phyloP scores from a whole-genome alignment of 1,139 yeast species.

The Zygoascus sp. region DNA sequence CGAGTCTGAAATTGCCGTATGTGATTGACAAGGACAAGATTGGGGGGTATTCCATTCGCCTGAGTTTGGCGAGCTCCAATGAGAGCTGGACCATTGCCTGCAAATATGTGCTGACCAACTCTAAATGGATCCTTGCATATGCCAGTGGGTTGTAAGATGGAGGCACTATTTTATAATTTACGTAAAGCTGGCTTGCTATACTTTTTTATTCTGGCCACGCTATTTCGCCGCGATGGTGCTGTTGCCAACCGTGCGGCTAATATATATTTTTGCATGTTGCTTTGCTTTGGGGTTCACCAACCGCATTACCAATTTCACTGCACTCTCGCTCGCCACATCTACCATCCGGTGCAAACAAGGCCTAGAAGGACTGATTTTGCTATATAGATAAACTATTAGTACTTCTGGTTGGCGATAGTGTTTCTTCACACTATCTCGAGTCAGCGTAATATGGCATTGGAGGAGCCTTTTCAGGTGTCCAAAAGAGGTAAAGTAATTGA shows the following conservation, averaged over 20 bases:
- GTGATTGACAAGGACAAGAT: slow-evolving; percentile 58
- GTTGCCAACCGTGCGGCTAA: neutral
- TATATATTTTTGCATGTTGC: neutral
- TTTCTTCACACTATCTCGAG: neutral
- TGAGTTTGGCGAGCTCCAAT: slow-evolving; percentile 59
- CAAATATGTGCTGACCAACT: slow-evolving; percentile 68
- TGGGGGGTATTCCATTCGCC: slow-evolving; percentile 71
- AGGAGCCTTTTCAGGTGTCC: neutral
- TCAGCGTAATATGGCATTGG: neutral
- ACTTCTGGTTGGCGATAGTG: neutral
- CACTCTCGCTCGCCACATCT: neutral
- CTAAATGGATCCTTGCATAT: slow-evolving; percentile 41
- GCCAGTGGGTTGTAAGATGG: slow-evolving; percentile 24
- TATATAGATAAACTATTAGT: neutral
- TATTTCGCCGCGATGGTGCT: neutral
- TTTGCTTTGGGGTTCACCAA: neutral
- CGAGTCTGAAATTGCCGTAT: slow-evolving; percentile 69
- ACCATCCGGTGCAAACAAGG: neutral
- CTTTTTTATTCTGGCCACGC: neutral
- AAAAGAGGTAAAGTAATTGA: slow-evolving; percentile 4
- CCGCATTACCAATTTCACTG: neutral
- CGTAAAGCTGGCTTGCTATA: neutral
- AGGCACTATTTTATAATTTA: neutral
- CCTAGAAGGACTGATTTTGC: neutral
- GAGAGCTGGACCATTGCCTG: slow-evolving; percentile 91